A percentile compares a stretch with the other conserved stretches of the same genome.
Conservation (phyloP, 768 basidiomycete genomes). For the Russula brevipes region DNA sequence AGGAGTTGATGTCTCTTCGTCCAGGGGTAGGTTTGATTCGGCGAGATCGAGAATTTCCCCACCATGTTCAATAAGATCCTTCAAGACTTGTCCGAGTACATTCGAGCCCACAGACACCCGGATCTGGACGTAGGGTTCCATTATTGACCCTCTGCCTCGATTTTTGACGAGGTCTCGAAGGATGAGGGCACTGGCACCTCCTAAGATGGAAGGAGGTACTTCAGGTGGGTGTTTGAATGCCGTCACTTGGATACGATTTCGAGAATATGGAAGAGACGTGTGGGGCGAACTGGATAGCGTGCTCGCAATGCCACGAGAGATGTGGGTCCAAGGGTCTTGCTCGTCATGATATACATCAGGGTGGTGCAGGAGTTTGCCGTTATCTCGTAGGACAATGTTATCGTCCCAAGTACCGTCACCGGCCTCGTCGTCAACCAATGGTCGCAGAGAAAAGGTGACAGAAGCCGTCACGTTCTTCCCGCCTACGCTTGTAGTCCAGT, state of each 20-base stretch:
- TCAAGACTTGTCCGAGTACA: constrained; percentile 69
- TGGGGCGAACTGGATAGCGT: constrained; percentile 75
- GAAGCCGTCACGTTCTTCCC: constrained; percentile 50
- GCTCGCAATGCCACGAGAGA: constrained; percentile 66
- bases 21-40: constrained; percentile 35
- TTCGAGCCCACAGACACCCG: constrained; percentile 65
- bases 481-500: constrained; percentile 61
- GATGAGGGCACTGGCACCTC: constrained; percentile 60
- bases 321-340: constrained; percentile 44
- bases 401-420: constrained; percentile 73
- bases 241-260: constrained; percentile 52
- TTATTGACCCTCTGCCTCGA: constrained; percentile 63
- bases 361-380: constrained; percentile 46
- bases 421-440: constrained; percentile 49
- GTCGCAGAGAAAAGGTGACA: constrained; percentile 51
- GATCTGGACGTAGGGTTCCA: constrained; percentile 73
- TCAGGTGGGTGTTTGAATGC: constrained; percentile 41
- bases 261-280: constrained; percentile 65
- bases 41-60: constrained; percentile 74
- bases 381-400: constrained; percentile 60
- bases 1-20: constrained; percentile 36
- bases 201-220: constrained; percentile 47
- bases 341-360: constrained; percentile 44
- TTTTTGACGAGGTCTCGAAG: constrained; percentile 56
- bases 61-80: constrained; percentile 77